Evolutionary conservation across 202 grass and related monocot species (phyloP), one percentile per base, ranked within the genome.

Genomic region (Setaria italica): DNA sequence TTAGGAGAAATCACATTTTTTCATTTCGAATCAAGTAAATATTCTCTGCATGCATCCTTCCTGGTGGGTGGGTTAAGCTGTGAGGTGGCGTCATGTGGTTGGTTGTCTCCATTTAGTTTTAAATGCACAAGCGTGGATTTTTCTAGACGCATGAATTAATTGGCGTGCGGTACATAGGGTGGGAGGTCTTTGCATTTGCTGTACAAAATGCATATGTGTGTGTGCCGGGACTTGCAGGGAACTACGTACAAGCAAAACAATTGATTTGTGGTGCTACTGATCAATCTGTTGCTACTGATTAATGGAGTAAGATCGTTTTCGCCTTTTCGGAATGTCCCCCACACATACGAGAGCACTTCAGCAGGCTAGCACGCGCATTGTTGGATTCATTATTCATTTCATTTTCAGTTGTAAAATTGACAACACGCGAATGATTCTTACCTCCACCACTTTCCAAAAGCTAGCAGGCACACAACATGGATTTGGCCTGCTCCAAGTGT

Each of bases 401-500:
- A 21, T 59, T 67, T 84, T 72, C 75, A 74, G 67, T 7, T 33
- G 60, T 68, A 60, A 84, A 42, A 10, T 71, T 59, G 81, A 47
- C 68, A 68, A 67, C 68, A 33, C 11, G 9, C 51, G 30, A 85
- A 89, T 80, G 87, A 80, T 80, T 75, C 15, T 85, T 74, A 75
- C 62, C 45, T n/a, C 70, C 76, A 80, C 81, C 77, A 54, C 60
- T 37, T 65, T 74, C 46, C 62, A 84, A 74, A 88, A 74, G 87
- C 49, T 60, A 80, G 19, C 48, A 65, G 25, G 3, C 59, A 59
- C 58, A 84, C 59, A 84, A 41, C 41, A 74, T 67, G 59, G 30
- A 60, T 73, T 50, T 74, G 68, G 59, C 59, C 4, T 60, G 19
- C 67, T 30, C 81, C 74, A 74, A 35, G 47, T 79, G 19, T 74